Evolutionary conservation across 208 protist genomes (phyloP).

Genomic region (Crithidia sp.): DNA sequence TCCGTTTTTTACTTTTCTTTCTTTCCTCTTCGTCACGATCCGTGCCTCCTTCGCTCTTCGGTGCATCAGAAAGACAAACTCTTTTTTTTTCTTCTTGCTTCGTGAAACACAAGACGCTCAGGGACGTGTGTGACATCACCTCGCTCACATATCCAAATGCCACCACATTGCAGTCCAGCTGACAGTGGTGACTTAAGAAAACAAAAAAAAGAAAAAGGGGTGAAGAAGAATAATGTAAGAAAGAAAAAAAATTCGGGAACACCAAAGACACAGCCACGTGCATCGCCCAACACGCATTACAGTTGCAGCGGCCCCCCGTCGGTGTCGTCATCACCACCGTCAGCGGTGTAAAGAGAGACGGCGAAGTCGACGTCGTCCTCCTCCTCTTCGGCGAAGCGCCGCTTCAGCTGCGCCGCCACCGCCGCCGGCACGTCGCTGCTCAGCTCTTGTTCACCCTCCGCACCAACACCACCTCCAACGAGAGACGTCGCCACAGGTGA

Average conservation of each 20-base stretch:
- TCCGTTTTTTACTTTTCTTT: not conserved
- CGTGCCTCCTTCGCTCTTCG: too few relatives aligned
- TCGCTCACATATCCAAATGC: too few relatives aligned
- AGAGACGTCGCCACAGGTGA: not conserved
- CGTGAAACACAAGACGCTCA: not conserved
- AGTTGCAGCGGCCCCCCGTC: conserved; percentile 12
- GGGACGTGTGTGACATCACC: not conserved
- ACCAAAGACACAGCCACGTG: too few relatives aligned
- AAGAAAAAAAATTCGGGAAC: too few relatives aligned
- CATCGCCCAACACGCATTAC: not conserved
- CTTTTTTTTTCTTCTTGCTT: not conserved
- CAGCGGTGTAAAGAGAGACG: conserved; percentile 27
- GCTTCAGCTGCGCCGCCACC: conserved; percentile 29
- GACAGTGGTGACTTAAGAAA: too few relatives aligned
- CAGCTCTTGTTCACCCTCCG: not conserved
- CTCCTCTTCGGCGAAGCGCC: conserved; percentile 39
- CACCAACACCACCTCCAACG: not conserved
- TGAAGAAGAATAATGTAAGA: too few relatives aligned
- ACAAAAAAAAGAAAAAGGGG: too few relatives aligned
- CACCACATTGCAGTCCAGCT: too few relatives aligned
- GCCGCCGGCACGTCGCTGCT: conserved; percentile 2
- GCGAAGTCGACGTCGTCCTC: conserved; percentile 43
- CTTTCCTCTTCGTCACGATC: too few relatives aligned
- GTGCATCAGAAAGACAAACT: not conserved
- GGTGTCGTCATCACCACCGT: conserved; percentile 15